Evolutionary conservation across 2,329 filamentous ascomycete genomes (phyloP), one percentile per base, ranked within the genome.

Genomic region (Xylariaceae sp.): DNA sequence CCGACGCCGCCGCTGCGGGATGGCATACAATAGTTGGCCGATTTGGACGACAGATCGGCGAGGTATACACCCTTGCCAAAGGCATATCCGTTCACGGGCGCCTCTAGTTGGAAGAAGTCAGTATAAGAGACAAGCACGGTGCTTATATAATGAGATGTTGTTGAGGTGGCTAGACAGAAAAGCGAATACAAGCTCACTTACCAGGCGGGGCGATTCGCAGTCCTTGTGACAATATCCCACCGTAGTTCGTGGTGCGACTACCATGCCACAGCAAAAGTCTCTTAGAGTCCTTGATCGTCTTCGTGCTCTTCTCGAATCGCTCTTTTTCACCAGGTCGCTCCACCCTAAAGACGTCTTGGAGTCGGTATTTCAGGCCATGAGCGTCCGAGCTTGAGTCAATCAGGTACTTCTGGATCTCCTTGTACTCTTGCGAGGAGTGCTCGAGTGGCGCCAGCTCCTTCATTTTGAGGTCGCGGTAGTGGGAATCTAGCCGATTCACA

Each of bases 61-160:
- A 95, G 82, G 70, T 95, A 95, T 45, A 95, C 88, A 39, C 91
- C 91, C 73, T 94, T 94, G 53, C 88, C 91, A 64, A 95, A 95
- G 87, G 92, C 92, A 76, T 92, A 92, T 1, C 90, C 90, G 12
- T 80, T 83, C 0, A 87, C 87, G 0, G 91, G 91, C 0, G 91
- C 91, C 72, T 95, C 58, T 58, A 36, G 2, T 6, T 21, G 12
- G 6, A 43, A 17, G 12, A 37, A n/a, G 34, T n/a, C 6, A 17
- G n/a, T 16, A n/a, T n/a, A n/a, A n/a, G n/a, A n/a, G n/a, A n/a
- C n/a, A n/a, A n/a, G n/a, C n/a, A n/a, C n/a, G n/a, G n/a, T n/a
- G n/a, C n/a, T n/a, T n/a, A n/a, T n/a, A n/a, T n/a, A n/a, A n/a
- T n/a, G n/a, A n/a, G n/a, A n/a, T n/a, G n/a, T n/a, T n/a, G n/a